These are phyloP conservation scores for Ganoderma sinense DNA, from an alignment of 1,284 basidiomycete genomes.

Conservation along the genomic window DNA sequence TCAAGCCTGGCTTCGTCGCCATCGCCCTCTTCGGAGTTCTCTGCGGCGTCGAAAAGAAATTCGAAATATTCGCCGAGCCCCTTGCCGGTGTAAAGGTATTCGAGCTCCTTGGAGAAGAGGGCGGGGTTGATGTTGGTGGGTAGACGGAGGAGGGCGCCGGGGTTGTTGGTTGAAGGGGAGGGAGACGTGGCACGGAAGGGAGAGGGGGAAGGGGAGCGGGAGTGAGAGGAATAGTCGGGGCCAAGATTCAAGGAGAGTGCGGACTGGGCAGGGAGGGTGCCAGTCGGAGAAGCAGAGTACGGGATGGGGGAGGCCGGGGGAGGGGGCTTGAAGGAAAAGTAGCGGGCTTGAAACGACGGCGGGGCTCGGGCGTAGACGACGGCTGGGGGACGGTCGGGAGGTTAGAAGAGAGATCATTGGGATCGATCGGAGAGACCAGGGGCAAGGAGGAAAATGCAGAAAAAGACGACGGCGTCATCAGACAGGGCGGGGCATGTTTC, in stretches of 20 bases:
- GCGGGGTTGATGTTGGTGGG: slow-evolving; percentile 75
- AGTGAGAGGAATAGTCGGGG: slow-evolving; percentile 52
- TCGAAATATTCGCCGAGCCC: slow-evolving; percentile 87
- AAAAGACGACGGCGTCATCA: not conserved
- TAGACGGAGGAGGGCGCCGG: slow-evolving; percentile 57
- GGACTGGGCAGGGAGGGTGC: slow-evolving; percentile 63
- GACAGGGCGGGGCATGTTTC: not conserved
- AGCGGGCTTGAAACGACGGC: slow-evolving; percentile 84
- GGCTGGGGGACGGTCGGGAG: slow-evolving; percentile 54
- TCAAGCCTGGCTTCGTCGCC: slow-evolving; percentile 80
- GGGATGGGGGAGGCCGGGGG: slow-evolving; percentile 62
- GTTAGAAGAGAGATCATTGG: slow-evolving; percentile 6
- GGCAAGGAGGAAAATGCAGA: not conserved
- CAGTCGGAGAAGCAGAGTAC: slow-evolving; percentile 61
- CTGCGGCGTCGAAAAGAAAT: slow-evolving; percentile 83
- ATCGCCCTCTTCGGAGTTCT: slow-evolving; percentile 58
- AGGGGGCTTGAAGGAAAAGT: slow-evolving; percentile 77
- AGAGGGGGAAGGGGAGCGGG: slow-evolving; percentile 65
- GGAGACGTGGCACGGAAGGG: slow-evolving; percentile 48
- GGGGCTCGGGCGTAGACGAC: slow-evolving; percentile 95
- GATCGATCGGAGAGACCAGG: slow-evolving; percentile 11
- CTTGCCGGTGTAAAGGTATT: slow-evolving; percentile 90
- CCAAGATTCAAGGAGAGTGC: slow-evolving; percentile 64
- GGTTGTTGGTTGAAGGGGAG: slow-evolving; percentile 50
- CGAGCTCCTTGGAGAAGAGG: slow-evolving; percentile 86